These are phyloP conservation scores for Flueggea neowawraea DNA, from an alignment of 441 rosid species.

Conservation along the genomic window DNA sequence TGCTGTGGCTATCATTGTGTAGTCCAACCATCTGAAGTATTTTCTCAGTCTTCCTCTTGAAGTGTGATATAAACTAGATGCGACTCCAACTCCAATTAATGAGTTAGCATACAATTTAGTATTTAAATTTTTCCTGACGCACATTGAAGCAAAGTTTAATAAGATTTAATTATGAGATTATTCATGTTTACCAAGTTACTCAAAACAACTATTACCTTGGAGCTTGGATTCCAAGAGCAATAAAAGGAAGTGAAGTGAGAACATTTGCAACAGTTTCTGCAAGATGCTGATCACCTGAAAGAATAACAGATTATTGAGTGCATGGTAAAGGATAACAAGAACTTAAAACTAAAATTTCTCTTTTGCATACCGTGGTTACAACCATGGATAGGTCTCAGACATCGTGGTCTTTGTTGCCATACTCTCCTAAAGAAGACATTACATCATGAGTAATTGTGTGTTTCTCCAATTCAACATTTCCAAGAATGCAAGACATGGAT, in stretches of 20 bases:
- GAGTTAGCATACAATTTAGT: conserved; percentile 89
- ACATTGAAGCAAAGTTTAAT: conserved; percentile 6
- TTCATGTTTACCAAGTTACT: conserved; percentile 8
- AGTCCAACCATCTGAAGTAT: conserved; percentile 87
- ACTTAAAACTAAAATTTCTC: neutral
- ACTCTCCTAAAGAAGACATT: conserved; percentile 46
- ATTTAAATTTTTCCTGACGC: conserved; percentile 63
- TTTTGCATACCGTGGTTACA: conserved; percentile 49
- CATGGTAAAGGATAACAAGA: neutral
- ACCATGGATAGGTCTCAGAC: conserved; percentile 73
- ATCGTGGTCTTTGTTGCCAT: conserved; percentile 95
- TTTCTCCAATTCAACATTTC: too few species aligned
- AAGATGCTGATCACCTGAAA: conserved; percentile 60
- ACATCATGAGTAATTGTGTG: too few species aligned
- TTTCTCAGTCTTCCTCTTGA: conserved; percentile 79
- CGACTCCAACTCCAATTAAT: conserved; percentile 89
- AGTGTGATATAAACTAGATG: conserved; percentile 84
- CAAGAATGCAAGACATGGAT: too few species aligned
- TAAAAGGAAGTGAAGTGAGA: conserved; percentile 90
- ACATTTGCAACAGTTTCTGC: conserved; percentile 82
- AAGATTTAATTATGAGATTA: neutral
- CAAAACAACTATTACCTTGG: conserved; percentile 65
- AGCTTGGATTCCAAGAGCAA: conserved; percentile 79
- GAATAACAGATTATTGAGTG: conserved; percentile 8
- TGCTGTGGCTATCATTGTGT: conserved; percentile 91